A percentile compares a stretch with the other conserved stretches of the same genome.
phyloP scores from a whole-genome alignment of 177 flowering plant species.

The Vitis hybrid region DNA sequence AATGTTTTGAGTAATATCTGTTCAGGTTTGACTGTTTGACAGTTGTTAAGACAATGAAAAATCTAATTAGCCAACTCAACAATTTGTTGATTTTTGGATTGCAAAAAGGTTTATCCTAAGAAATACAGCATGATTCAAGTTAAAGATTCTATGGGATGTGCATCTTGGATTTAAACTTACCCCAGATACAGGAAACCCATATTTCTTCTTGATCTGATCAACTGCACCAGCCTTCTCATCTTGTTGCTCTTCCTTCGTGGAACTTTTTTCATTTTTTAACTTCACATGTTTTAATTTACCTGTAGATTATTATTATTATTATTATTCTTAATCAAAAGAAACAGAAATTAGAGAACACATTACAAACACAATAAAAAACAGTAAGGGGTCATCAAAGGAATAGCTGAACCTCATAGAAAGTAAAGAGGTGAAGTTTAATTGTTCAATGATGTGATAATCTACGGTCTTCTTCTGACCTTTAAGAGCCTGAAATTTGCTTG shows the following conservation, averaged over 20 bases:
- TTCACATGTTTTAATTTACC: slow-evolving; percentile 68
- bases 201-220: slow-evolving; percentile 85
- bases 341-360: too few species aligned
- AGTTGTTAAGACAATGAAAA: too few species aligned
- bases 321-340: too few species aligned
- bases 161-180: slow-evolving; percentile 39
- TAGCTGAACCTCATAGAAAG: too few species aligned
- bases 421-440: not conserved
- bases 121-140: too few species aligned
- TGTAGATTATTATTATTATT: slow-evolving; percentile 18
- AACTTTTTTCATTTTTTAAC: slow-evolving; percentile 50
- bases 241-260: slow-evolving; percentile 46
- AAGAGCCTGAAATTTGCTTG: slow-evolving; percentile 61
- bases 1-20: too few species aligned
- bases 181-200: slow-evolving; percentile 59
- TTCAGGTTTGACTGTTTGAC: too few species aligned
- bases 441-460: not conserved
- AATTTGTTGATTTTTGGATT: too few species aligned
- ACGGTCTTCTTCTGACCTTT: slow-evolving; percentile 53
- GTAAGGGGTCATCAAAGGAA: too few species aligned
- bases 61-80: too few species aligned
- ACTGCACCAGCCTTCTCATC: slow-evolving; percentile 57
- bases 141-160: not conserved
- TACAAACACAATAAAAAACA: too few species aligned
- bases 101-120: too few species aligned